phyloP scores from a whole-genome alignment of 75 land plant species.

The Cupressus sempervirens region DNA sequence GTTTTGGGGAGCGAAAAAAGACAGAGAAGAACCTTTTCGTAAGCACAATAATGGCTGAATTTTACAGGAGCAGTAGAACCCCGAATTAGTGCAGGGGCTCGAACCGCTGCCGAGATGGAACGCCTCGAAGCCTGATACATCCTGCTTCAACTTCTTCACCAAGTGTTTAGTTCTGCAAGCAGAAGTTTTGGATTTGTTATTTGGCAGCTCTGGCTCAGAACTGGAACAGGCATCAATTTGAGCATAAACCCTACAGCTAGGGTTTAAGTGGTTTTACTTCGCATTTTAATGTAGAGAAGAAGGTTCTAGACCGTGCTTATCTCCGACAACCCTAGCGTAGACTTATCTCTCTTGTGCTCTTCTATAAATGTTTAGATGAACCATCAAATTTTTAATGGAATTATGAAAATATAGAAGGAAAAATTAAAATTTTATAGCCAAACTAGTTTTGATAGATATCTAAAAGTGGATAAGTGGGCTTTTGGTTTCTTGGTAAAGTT shows the following conservation, averaged over 20 bases:
- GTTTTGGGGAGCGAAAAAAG: background rate
- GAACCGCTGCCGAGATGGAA: constrained; percentile 37
- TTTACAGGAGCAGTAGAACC: constrained; percentile 15
- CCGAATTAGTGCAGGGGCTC: constrained; percentile 13
- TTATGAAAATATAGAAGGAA: too few relatives aligned
- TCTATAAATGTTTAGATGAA: too few relatives aligned
- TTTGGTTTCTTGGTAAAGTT: too few relatives aligned
- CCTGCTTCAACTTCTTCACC: background rate
- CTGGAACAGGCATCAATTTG: too few relatives aligned
- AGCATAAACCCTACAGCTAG: background rate
- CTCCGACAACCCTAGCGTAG: too few relatives aligned
- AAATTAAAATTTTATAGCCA: too few relatives aligned
- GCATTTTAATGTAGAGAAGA: background rate
- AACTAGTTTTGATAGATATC: too few relatives aligned
- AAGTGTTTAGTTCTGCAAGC: background rate
- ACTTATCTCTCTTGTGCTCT: too few relatives aligned
- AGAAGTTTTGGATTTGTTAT: background rate
- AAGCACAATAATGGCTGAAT: background rate
- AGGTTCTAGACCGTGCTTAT: too few relatives aligned
- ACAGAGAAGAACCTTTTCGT: constrained; percentile 1
- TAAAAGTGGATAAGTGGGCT: too few relatives aligned
- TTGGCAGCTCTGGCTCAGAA: background rate
- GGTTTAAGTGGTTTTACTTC: background rate
- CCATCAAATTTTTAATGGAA: too few relatives aligned
- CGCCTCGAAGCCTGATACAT: constrained; percentile 53